phyloP scores from a whole-genome alignment of 192 early-diverging fungal species.

The Coemansia biformis region DNA sequence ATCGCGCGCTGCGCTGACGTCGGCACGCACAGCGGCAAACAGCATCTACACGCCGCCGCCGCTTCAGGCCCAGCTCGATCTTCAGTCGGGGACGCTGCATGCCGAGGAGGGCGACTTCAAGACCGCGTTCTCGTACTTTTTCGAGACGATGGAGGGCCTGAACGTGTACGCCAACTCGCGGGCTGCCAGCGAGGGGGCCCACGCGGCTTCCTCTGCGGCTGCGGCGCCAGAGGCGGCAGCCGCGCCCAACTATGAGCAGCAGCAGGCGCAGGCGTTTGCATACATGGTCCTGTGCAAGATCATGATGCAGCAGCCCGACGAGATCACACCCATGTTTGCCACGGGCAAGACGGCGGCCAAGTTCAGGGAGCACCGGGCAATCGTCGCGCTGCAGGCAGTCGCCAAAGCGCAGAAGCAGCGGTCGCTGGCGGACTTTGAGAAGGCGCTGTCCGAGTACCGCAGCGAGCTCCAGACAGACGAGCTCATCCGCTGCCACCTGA shows the following conservation, averaged over 20 bases:
- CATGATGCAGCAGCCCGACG: constrained; percentile 96
- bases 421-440: constrained; percentile 94
- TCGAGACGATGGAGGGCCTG: constrained; percentile 94
- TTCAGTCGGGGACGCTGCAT: constrained; percentile 97
- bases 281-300: constrained; percentile 99
- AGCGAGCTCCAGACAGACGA: constrained; percentile 87
- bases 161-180: constrained; percentile 51
- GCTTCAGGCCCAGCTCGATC: constrained; percentile 91
- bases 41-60: constrained; percentile 96
- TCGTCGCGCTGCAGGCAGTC: constrained; percentile 92
- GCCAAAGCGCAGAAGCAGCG: constrained; percentile 96
- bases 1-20: constrained; percentile 90
- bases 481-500: constrained; percentile 89
- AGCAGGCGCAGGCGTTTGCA: constrained; percentile 86
- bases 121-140: constrained; percentile 98
- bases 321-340: constrained; percentile 86
- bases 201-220: too few relatives aligned
- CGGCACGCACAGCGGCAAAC: constrained; percentile 94
- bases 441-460: constrained; percentile 77
- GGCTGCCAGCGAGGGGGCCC: constrained; percentile 7
- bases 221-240: constrained; percentile 4
- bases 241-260: constrained; percentile 36
- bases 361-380: constrained; percentile 74
- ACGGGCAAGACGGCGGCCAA: constrained; percentile 83
- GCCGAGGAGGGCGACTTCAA: constrained; percentile 99